Evolutionary conservation across 2,329 filamentous ascomycete species (phyloP).

Genomic region (Ilyonectria destructans): DNA sequence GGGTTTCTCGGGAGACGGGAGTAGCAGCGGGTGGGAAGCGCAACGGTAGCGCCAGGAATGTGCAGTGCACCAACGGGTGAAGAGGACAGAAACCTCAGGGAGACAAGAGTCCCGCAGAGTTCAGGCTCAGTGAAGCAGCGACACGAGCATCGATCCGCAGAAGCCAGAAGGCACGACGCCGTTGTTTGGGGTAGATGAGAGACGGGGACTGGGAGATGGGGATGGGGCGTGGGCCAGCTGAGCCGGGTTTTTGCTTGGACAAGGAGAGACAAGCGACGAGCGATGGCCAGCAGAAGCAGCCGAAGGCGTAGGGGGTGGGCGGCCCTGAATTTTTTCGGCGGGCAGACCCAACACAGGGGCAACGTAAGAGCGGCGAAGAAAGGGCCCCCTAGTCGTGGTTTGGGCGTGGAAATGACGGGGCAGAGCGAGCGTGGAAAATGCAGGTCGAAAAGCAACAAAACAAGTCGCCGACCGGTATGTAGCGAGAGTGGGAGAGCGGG

Average conservation of each 20-base stretch:
- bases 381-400: constrained; percentile 20
- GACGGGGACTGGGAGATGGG: constrained; percentile 35
- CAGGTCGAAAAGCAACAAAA: constrained; percentile 4
- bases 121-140: constrained; percentile 40
- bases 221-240: constrained; percentile 42
- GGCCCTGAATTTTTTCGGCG: constrained; percentile 22
- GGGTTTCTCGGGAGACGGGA: constrained; percentile 48
- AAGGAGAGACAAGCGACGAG: constrained; percentile 41
- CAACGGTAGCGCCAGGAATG: constrained; percentile 16
- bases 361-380: constrained; percentile 18
- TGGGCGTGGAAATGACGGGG: constrained; percentile 11
- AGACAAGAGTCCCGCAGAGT: constrained; percentile 34
- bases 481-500: constrained; percentile 21
- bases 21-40: constrained; percentile 40
- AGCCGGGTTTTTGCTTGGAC: constrained; percentile 36
- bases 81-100: not conserved
- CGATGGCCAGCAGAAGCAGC: constrained; percentile 34
- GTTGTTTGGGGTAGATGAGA: constrained; percentile 47
- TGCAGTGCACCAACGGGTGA: constrained; percentile 23
- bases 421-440: constrained; percentile 12
- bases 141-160: constrained; percentile 41
- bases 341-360: constrained; percentile 25
- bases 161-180: constrained; percentile 38
- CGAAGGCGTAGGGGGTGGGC: constrained; percentile 17
- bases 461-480: constrained; percentile 4